Evolutionary conservation across 2,329 filamentous ascomycete species (phyloP), one percentile per base, ranked within the genome.

Genomic region (Teratosphaeria gauchensis): DNA sequence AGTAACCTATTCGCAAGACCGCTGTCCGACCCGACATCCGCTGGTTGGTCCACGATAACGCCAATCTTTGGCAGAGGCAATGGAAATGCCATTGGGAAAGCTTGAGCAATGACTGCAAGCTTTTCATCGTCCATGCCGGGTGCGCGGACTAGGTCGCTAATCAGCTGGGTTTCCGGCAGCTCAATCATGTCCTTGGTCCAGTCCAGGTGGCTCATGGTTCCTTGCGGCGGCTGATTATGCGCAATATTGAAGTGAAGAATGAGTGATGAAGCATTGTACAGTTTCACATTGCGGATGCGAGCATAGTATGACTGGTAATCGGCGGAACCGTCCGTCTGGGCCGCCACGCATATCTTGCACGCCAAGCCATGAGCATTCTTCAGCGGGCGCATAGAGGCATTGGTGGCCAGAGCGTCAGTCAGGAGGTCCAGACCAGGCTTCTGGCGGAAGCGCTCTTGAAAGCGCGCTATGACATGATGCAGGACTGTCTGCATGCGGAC

Each of bases 121-220:
- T 83, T 84, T 53, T 77, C 71, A 48, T 81, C 78, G 65, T 84
- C 78, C 77, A 85, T 84, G 12, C 82, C 82, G 8, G 75, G 77
- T 35, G 78, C 76, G 58, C 77, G 74, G 19, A 79, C 73, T 28
- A 85, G 71, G 28, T 76, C 75, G 24, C 71, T 72, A 51, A 85
- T 76, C 57, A 77, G 71, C 21, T 75, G 72, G 32, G 75, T 72
- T 62, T 81, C 78, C 1, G 84, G 84, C 51, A 86, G 72, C 62
- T 82, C 78, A 56, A 87, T 78, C 82, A 86, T 84, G 59, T 84
- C 78, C 58, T 75, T 76, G 60, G 79, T 80, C 84, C 84, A 86
- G 65, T 85, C 79, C 32, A 75, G 61, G 16, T 66, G 65, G 11
- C 68, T 64, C n/a, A 66, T 51, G 62, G 68, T 61, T 54, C 73